These are phyloP conservation scores for Bathelium albidoporum DNA, from an alignment of 495 filamentous ascomycete genomes.

Conservation along the genomic window DNA sequence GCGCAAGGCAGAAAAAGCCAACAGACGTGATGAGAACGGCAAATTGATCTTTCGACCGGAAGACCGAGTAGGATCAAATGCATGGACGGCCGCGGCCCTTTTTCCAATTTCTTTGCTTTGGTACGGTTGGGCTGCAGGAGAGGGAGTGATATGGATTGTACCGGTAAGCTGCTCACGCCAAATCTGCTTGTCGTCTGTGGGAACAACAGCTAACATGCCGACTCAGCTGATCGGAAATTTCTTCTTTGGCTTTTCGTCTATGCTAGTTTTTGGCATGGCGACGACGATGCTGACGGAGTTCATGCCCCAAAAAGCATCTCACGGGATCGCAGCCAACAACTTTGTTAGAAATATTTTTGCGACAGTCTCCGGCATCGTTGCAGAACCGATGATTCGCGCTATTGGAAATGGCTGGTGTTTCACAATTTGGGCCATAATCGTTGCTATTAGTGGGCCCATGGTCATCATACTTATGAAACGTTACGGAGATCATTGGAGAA, in stretches of 20 bases:
- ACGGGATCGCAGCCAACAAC: slow-evolving; percentile 76
- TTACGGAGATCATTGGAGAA: slow-evolving; percentile 58
- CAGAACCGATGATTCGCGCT: slow-evolving; percentile 64
- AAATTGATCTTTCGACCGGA: slow-evolving; percentile 66
- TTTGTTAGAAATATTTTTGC: slow-evolving; percentile 78
- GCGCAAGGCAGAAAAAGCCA: slow-evolving; percentile 62
- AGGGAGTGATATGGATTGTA: slow-evolving; percentile 49
- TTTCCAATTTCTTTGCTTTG: slow-evolving; percentile 60
- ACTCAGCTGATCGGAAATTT: slow-evolving; percentile 64
- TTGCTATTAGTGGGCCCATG: slow-evolving; percentile 35
- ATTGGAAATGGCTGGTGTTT: slow-evolving; percentile 88
- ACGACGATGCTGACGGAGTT: slow-evolving; percentile 54
- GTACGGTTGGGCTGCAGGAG: slow-evolving; percentile 57
- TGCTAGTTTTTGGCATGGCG: slow-evolving; percentile 63
- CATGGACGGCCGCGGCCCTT: slow-evolving; percentile 66
- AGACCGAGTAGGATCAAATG: slow-evolving; percentile 84
- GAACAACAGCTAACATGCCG: slow-evolving; percentile 1
- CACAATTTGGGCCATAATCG: slow-evolving; percentile 62
- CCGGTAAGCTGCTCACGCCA: slow-evolving; percentile 41
- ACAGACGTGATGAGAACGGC: slow-evolving; percentile 58
- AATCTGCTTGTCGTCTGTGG: background rate
- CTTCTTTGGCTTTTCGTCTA: slow-evolving; percentile 77
- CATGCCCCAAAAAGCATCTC: slow-evolving; percentile 62
- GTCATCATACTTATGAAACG: slow-evolving; percentile 58
- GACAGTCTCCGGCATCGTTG: slow-evolving; percentile 64